These are phyloP conservation scores for Pseudocercospora fijiensis DNA, from an alignment of 2,329 filamentous ascomycete genomes.

Conservation along the genomic window DNA sequence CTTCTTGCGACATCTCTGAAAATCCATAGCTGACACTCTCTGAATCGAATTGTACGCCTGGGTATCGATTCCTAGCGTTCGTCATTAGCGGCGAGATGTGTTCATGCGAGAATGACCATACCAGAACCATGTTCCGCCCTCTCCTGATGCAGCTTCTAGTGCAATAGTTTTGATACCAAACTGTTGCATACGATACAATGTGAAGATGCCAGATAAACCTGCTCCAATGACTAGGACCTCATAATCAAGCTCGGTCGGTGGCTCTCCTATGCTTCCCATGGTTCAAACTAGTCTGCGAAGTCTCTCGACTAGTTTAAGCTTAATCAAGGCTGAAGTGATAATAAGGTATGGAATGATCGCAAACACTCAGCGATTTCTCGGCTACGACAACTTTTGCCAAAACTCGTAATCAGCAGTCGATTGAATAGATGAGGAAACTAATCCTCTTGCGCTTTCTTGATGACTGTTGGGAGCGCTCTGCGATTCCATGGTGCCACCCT, in stretches of 20 bases:
- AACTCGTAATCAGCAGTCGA: neutral
- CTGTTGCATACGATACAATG: slow-evolving; percentile 44
- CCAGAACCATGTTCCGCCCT: slow-evolving; percentile 49
- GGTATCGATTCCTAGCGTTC: slow-evolving; percentile 46
- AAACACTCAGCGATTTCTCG: neutral
- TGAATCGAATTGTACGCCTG: slow-evolving; percentile 49
- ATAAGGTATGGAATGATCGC: neutral
- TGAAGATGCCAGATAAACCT: slow-evolving; percentile 46
- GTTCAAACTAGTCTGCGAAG: neutral
- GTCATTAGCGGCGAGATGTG: slow-evolving; percentile 18
- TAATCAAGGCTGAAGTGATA: neutral
- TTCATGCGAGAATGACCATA: neutral
- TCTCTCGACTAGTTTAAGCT: neutral
- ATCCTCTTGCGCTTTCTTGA: neutral
- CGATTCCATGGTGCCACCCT: neutral
- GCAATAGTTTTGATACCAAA: slow-evolving; percentile 41
- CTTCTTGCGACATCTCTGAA: slow-evolving; percentile 42
- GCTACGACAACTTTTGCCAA: neutral
- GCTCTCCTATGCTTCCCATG: slow-evolving; percentile 17
- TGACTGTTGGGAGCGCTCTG: neutral
- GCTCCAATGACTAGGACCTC: slow-evolving; percentile 45
- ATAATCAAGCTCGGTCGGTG: slow-evolving; percentile 24
- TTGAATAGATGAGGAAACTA: neutral
- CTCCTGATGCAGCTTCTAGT: slow-evolving; percentile 44
- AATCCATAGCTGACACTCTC: slow-evolving; percentile 49